These are phyloP conservation scores for Aspergillus nanangensis DNA, from an alignment of 495 filamentous ascomycete species.

Conservation along the genomic window DNA sequence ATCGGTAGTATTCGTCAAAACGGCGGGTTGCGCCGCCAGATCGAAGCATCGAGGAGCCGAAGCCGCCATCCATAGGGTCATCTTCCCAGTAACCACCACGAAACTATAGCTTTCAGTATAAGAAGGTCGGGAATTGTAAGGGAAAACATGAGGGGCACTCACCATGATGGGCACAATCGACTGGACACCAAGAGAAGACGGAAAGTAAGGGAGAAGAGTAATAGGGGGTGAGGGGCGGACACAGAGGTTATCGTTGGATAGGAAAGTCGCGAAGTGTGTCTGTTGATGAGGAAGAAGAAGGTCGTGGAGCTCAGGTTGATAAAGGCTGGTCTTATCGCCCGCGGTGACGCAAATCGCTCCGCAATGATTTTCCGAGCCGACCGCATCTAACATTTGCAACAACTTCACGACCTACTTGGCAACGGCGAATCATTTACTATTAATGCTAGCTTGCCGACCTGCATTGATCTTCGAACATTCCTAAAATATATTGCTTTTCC, in stretches of 20 bases:
- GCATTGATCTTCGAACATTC: too few species aligned
- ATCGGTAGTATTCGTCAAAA: constrained; percentile 97
- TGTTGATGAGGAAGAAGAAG: constrained; percentile 1
- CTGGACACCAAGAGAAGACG: neutral
- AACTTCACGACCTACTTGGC: neutral
- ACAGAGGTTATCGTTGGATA: neutral
- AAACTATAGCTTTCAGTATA: constrained; percentile 37
- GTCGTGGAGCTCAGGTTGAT: constrained; percentile 1
- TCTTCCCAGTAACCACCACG: constrained; percentile 51
- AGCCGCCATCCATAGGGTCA: constrained; percentile 51
- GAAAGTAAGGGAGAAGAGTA: neutral
- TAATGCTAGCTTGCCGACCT: too few species aligned
- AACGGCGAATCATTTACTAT: neutral
- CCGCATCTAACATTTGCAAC: constrained; percentile 20
- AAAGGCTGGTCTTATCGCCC: constrained; percentile 13
- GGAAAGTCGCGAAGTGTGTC: too few species aligned
- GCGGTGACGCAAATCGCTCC: constrained; percentile 42
- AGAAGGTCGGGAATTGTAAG: neutral
- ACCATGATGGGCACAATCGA: neutral
- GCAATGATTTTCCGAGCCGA: constrained; percentile 46
- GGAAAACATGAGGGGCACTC: neutral
- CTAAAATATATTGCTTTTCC: too few species aligned
- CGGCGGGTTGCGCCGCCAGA: constrained; percentile 49
- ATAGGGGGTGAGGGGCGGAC: neutral
- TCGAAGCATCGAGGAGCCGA: constrained; percentile 38